Evolutionary conservation across 371 early-diverging fungal species (phyloP).

Genomic region (Rhizopus sp.): DNA sequence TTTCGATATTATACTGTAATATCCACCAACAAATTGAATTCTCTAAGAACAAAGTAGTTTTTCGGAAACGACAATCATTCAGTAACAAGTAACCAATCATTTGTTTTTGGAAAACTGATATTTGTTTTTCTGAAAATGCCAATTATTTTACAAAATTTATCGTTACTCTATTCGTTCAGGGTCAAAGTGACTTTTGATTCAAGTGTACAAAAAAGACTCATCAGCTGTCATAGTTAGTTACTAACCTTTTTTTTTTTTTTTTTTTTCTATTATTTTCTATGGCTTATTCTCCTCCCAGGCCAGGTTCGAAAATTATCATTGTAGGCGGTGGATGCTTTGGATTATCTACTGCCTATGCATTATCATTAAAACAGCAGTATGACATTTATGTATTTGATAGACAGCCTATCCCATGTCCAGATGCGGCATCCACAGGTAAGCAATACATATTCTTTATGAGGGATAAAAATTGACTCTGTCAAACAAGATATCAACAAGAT

Average conservation of each 20-base stretch:
- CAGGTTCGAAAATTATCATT: conserved; percentile 39
- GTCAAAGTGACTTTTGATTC: too few relatives aligned
- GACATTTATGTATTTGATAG: conserved; percentile 52
- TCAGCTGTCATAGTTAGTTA: too few relatives aligned
- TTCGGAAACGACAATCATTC: too few relatives aligned
- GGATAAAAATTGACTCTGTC: neutral
- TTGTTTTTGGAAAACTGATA: too few relatives aligned
- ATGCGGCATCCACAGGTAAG: conserved; percentile 49
- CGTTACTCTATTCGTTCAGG: too few relatives aligned
- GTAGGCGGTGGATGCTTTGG: conserved; percentile 61
- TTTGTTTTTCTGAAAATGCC: too few relatives aligned
- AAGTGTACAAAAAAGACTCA: neutral
- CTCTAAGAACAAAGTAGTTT: too few relatives aligned
- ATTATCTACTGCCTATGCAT: conserved; percentile 49
- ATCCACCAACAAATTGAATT: too few relatives aligned
- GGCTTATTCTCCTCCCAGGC: conserved; percentile 14
- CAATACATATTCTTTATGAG: neutral
- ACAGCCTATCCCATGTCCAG: conserved; percentile 40
- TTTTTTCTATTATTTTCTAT: conserved; percentile 4
- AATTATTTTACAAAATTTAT: too few relatives aligned
- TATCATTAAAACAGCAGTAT: conserved; percentile 24
- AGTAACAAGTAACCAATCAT: too few relatives aligned
- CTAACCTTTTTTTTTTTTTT: conserved; percentile 6
- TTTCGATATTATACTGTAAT: too few relatives aligned
- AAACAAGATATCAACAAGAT: conserved; percentile 51